These are phyloP conservation scores for Phytophthora tubulina DNA, from an alignment of 352 stramenopile genomes.

Conservation along the genomic window DNA sequence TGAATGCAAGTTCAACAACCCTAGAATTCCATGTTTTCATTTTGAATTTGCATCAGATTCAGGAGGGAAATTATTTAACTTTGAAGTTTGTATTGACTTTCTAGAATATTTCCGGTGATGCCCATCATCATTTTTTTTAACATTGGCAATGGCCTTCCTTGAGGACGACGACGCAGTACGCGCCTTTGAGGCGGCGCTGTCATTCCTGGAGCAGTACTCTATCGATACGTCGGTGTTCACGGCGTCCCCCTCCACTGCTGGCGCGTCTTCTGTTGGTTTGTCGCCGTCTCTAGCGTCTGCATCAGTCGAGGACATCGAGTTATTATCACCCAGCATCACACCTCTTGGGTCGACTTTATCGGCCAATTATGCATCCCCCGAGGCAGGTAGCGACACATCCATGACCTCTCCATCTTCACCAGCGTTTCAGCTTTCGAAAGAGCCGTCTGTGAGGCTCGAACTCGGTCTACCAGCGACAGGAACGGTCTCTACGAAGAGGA, in stretches of 20 bases:
- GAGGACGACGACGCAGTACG: constrained; percentile 45
- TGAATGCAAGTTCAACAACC: no score
- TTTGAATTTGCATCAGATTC: background rate
- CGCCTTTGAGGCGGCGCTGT: constrained; percentile 51
- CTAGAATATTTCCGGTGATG: constrained; percentile 10
- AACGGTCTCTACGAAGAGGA: constrained; percentile 18
- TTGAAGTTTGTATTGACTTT: background rate
- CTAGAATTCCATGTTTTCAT: background rate
- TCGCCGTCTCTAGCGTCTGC: constrained; percentile 12
- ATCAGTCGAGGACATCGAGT: constrained; percentile 31
- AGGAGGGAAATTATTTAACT: background rate
- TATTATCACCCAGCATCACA: constrained; percentile 36
- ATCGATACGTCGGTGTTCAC: constrained; percentile 46
- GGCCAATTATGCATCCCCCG: constrained; percentile 1
- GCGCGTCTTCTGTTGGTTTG: background rate
- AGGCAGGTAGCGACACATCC: constrained; percentile 6
- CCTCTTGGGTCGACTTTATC: constrained; percentile 16
- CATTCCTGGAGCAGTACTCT: constrained; percentile 50
- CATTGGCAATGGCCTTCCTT: constrained; percentile 38
- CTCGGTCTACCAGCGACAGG: constrained; percentile 18
- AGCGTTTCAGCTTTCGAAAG: constrained; percentile 24
- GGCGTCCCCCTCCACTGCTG: constrained; percentile 8
- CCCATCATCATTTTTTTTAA: constrained; percentile 20
- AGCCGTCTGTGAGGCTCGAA: constrained; percentile 20
- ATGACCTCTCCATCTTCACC: constrained; percentile 23